A percentile compares a stretch with the other conserved stretches of the same genome.
phyloP scores from a whole-genome alignment of 108 stramenopile genomes.

The Fistulifera pelliculosa region DNA sequence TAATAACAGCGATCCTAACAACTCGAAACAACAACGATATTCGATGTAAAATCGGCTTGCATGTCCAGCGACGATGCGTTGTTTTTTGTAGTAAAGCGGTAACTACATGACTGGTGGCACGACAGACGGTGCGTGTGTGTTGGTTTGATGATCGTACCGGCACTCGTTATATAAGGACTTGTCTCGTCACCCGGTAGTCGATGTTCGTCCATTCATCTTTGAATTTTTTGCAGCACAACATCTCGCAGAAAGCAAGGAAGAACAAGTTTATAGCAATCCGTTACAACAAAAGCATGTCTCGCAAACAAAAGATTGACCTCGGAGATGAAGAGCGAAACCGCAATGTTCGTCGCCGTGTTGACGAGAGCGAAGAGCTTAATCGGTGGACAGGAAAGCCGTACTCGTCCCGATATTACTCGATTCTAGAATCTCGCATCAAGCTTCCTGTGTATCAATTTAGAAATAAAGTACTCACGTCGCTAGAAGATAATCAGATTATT shows the following conservation, averaged over 20 bases:
- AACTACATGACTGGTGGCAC: too few species aligned
- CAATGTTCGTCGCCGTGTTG: neutral
- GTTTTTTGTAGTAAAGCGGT: constrained; percentile 6
- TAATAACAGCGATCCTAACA: too few species aligned
- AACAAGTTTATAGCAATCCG: too few species aligned
- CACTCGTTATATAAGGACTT: too few species aligned
- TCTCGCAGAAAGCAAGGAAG: too few species aligned
- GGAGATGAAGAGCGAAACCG: constrained; percentile 14
- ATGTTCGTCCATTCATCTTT: too few species aligned
- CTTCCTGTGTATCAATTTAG: constrained; percentile 97
- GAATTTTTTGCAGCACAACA: too few species aligned
- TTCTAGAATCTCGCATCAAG: constrained; percentile 58
- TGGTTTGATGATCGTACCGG: too few species aligned
- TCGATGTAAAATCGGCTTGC: too few species aligned
- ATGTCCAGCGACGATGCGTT: constrained; percentile 1
- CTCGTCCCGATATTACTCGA: constrained; percentile 37
- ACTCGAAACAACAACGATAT: too few species aligned
- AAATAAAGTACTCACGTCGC: constrained; percentile 74
- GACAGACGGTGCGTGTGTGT: too few species aligned
- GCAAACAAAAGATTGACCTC: constrained; percentile 28
- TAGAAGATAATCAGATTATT: constrained; percentile 84
- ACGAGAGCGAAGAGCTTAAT: constrained; percentile 40
- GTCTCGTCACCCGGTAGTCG: too few species aligned
- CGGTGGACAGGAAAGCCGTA: constrained; percentile 81
- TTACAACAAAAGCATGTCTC: neutral